phyloP scores from a whole-genome alignment of 139 green algal species.

The Chlorella ohadii region DNA sequence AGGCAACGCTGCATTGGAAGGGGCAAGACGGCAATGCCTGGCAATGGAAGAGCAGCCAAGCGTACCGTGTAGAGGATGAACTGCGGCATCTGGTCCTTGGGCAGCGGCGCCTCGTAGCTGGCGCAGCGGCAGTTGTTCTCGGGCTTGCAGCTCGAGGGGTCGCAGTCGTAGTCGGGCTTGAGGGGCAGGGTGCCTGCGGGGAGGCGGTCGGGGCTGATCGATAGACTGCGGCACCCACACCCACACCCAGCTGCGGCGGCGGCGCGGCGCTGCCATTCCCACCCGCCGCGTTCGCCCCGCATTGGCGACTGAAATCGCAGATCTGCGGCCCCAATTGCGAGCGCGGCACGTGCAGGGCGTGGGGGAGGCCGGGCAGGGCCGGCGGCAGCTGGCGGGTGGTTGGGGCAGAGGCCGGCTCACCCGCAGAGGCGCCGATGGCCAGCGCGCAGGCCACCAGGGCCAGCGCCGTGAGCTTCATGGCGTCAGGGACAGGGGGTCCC shows the following conservation, averaged over 20 bases:
- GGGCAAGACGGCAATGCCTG: too few relatives aligned
- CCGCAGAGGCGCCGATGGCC: conserved; percentile 1
- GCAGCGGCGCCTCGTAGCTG: neutral
- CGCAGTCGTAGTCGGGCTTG: conserved; percentile 10
- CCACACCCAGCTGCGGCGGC: neutral
- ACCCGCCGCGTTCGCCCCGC: neutral
- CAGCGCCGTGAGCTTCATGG: conserved; percentile 12
- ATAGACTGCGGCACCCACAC: too few relatives aligned
- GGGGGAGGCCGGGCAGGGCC: neutral
- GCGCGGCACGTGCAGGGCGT: neutral
- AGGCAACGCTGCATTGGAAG: too few relatives aligned
- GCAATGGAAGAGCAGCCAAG: too few relatives aligned
- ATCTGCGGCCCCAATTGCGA: neutral
- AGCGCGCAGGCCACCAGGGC: conserved; percentile 24
- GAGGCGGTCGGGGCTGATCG: neutral
- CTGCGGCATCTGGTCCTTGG: conserved; percentile 17
- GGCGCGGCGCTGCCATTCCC: neutral
- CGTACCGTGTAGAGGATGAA: conserved; percentile 35
- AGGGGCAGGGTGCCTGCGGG: conserved; percentile 20
- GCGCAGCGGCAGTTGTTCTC: conserved; percentile 29
- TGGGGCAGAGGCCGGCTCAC: conserved; percentile 7
- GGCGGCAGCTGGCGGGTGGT: conserved; percentile 1
- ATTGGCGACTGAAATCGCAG: too few relatives aligned
- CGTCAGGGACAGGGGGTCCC: too few relatives aligned
- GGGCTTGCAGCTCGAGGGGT: conserved; percentile 23